phyloP scores from a whole-genome alignment of 352 stramenopile genomes.

The Globisporangium recalcitrans region DNA sequence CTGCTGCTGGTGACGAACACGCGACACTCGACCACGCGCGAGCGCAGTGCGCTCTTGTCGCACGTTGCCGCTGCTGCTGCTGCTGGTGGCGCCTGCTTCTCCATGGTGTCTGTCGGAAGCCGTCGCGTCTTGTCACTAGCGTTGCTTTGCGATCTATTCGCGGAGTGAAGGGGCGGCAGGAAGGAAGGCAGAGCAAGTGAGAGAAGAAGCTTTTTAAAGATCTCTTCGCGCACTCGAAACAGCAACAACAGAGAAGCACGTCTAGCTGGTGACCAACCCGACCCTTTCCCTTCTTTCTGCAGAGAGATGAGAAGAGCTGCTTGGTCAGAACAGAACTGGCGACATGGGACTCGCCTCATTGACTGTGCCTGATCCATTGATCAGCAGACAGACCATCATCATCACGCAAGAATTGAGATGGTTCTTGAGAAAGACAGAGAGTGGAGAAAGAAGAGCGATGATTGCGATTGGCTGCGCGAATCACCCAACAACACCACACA shows the following conservation, averaged over 20 bases:
- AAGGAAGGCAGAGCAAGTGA: not conserved
- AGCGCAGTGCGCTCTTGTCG: not conserved
- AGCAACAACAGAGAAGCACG: not conserved
- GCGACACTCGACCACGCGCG: slow-evolving; percentile 10
- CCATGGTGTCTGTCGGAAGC: too few relatives aligned
- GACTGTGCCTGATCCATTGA: not conserved
- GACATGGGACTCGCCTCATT: not conserved
- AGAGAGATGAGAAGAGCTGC: not conserved
- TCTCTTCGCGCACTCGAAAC: not conserved
- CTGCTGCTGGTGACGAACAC: slow-evolving; percentile 2
- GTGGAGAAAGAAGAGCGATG: not conserved
- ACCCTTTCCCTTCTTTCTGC: not conserved
- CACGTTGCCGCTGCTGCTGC: not conserved
- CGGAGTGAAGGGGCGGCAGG: not conserved
- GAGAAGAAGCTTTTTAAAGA: not conserved
- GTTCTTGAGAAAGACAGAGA: not conserved
- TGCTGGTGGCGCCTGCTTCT: not conserved
- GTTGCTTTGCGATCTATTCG: slow-evolving; percentile 1
- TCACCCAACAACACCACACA: not conserved
- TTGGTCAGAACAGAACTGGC: not conserved
- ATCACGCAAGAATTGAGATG: not conserved
- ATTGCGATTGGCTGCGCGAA: not conserved
- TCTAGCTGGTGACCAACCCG: too few relatives aligned
- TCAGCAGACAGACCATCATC: not conserved
- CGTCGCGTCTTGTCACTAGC: too few relatives aligned